Conservation (phyloP, 2,329 filamentous ascomycete species). For the Sclerotinia glacialis region DNA sequence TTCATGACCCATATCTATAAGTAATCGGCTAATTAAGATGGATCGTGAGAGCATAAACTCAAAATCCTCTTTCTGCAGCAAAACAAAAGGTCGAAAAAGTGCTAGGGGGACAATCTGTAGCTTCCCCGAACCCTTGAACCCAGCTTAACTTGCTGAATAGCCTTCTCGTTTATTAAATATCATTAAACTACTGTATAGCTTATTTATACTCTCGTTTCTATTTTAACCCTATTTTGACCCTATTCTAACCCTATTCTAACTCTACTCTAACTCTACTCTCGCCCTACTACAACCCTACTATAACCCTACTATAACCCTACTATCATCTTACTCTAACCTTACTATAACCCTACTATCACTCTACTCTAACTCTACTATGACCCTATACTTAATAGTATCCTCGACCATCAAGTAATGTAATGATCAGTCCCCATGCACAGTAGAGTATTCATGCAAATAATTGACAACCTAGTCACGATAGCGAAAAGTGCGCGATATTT, state of each 20-base stretch:
- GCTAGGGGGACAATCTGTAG: constrained; percentile 8
- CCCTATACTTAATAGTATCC: no score
- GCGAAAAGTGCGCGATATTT: constrained; percentile 1
- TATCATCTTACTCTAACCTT: no score
- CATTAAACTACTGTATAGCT: constrained; percentile 5
- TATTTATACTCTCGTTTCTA: constrained; percentile 1
- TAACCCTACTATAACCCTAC: no score
- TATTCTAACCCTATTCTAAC: background rate
- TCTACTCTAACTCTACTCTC: background rate
- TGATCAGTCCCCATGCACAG: background rate
- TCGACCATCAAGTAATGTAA: no score
- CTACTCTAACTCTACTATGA: no score
- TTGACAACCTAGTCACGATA: constrained; percentile 7
- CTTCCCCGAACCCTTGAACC: constrained; percentile 12
- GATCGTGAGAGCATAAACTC: background rate
- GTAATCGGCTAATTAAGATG: background rate
- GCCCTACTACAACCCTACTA: background rate
- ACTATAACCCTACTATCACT: no score
- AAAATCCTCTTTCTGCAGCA: background rate
- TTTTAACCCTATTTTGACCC: background rate
- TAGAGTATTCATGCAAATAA: background rate
- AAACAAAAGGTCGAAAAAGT: background rate
- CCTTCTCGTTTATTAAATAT: constrained; percentile 3
- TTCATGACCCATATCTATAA: background rate
- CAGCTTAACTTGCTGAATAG: background rate